Percentiles rank a stretch among this genome's conserved stretches.
phyloP scores from a whole-genome alignment of 257 asterid species.

The Nicotiana noctiflora region DNA sequence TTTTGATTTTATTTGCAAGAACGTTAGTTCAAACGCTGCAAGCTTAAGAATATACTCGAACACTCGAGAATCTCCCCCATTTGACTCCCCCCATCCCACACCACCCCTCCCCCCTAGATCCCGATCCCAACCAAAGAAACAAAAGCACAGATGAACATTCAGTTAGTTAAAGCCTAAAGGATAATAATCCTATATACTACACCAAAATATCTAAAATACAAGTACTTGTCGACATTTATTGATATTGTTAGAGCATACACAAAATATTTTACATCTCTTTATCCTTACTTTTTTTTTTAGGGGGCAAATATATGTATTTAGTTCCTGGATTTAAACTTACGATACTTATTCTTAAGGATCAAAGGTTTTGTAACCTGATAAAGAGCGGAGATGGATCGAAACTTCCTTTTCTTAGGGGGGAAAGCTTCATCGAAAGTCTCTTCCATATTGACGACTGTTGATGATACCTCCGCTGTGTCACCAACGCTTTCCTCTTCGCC shows the following conservation, averaged over 20 bases:
- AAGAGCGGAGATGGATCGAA: conserved; percentile 42
- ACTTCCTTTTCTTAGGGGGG: conserved; percentile 27
- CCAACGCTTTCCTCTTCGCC: conserved; percentile 38
- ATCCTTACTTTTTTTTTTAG: neutral
- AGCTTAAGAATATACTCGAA: conserved; percentile 5
- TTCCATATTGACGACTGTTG: neutral
- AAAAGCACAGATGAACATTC: neutral
- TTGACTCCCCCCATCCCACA: neutral
- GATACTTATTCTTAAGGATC: conserved; percentile 16
- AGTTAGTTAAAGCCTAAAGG: too few species aligned
- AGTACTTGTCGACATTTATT: neutral
- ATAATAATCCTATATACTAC: neutral
- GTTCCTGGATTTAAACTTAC: conserved; percentile 8
- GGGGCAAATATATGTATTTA: neutral
- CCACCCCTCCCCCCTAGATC: too few species aligned
- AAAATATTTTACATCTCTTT: neutral
- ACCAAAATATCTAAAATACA: neutral
- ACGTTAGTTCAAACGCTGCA: neutral
- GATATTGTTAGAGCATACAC: neutral
- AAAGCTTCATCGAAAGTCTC: conserved; percentile 19
- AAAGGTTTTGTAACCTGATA: conserved; percentile 32
- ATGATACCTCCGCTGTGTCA: conserved; percentile 37
- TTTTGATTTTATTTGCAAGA: neutral
- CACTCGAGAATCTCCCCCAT: neutral
- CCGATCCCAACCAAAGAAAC: neutral